Evolutionary conservation across 2,329 filamentous ascomycete species (phyloP).

Genomic region (Sodiomyces alkalinus): DNA sequence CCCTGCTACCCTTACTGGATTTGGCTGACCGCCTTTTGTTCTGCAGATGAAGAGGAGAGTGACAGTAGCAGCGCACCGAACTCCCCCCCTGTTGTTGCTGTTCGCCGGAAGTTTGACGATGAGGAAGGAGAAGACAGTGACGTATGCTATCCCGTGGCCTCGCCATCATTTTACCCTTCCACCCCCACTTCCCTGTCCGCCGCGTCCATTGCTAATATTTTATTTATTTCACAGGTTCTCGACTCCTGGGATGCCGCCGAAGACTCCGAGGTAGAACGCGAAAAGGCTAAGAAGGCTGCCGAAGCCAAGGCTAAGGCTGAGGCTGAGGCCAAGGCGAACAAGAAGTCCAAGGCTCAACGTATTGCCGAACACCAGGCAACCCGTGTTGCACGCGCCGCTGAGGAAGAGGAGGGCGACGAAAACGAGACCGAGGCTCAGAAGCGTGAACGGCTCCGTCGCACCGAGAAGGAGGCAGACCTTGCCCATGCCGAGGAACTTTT

Average conservation of each 20-base stretch:
- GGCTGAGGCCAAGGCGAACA: conserved; percentile 72
- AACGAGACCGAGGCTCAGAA: conserved; percentile 60
- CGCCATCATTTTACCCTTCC: neutral
- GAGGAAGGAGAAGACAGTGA: conserved; percentile 73
- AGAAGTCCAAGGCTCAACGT: conserved; percentile 79
- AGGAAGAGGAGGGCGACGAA: conserved; percentile 44
- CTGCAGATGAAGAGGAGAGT: conserved; percentile 23
- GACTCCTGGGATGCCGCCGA: conserved; percentile 96
- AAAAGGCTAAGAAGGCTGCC: conserved; percentile 78
- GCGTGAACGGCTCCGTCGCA: conserved; percentile 59
- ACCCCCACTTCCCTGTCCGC: neutral
- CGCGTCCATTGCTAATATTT: no score
- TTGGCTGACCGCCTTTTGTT: neutral
- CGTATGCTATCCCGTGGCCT: no score
- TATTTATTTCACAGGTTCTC: conserved; percentile 57
- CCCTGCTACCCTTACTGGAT: neutral
- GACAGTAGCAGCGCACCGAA: conserved; percentile 19
- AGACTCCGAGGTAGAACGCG: conserved; percentile 90
- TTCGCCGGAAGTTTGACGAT: conserved; percentile 63
- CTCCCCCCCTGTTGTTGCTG: conserved; percentile 22
- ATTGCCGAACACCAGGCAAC: conserved; percentile 63
- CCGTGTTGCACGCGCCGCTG: conserved; percentile 36
- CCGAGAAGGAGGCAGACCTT: conserved; percentile 79
- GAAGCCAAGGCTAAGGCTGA: conserved; percentile 83
- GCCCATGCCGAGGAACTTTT: conserved; percentile 86